phyloP scores from a whole-genome alignment of 306 rosid genomes.

The Inga laurina region DNA sequence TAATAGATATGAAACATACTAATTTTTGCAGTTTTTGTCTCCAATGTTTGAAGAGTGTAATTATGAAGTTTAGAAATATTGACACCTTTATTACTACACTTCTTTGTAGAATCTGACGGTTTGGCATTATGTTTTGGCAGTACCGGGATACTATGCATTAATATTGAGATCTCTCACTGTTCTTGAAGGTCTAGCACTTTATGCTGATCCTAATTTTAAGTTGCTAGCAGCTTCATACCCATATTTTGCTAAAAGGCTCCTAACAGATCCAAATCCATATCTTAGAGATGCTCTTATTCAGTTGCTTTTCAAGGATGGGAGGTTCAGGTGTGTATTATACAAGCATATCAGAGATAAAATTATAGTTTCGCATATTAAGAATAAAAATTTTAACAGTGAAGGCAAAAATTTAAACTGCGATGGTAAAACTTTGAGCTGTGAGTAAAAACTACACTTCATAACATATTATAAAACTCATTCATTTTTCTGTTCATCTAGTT shows the following conservation, averaged over 20 bases:
- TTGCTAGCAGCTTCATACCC: slow-evolving; percentile 98
- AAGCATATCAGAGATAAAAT: not conserved
- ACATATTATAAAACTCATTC: not conserved
- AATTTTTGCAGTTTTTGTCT: slow-evolving; percentile 11
- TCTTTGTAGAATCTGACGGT: slow-evolving; percentile 34
- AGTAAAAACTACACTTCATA: not conserved
- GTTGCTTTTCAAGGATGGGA: slow-evolving; percentile 89
- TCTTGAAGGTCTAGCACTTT: slow-evolving; percentile 90
- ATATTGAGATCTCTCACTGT: slow-evolving; percentile 93
- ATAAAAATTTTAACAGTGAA: not conserved
- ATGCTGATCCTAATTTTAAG: slow-evolving; percentile 97
- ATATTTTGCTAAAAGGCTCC: slow-evolving; percentile 93
- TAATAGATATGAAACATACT: not conserved
- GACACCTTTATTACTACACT: slow-evolving; percentile 18
- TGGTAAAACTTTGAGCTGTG: not conserved
- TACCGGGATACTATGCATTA: slow-evolving; percentile 93
- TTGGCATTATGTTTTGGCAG: slow-evolving; percentile 54
- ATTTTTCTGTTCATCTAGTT: not conserved
- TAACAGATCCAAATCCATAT: slow-evolving; percentile 96
- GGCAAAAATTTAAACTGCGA: too few species aligned
- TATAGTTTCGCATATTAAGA: not conserved
- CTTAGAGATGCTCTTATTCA: slow-evolving; percentile 94
- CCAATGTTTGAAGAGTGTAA: slow-evolving; percentile 11
- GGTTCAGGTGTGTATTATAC: slow-evolving; percentile 66
- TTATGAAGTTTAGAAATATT: slow-evolving; percentile 24